Percentiles rank a stretch among this genome's conserved stretches.
These are phyloP conservation scores for Aurantiochytrium sp. DNA, from an alignment of 108 stramenopile genomes.

Conservation along the genomic window DNA sequence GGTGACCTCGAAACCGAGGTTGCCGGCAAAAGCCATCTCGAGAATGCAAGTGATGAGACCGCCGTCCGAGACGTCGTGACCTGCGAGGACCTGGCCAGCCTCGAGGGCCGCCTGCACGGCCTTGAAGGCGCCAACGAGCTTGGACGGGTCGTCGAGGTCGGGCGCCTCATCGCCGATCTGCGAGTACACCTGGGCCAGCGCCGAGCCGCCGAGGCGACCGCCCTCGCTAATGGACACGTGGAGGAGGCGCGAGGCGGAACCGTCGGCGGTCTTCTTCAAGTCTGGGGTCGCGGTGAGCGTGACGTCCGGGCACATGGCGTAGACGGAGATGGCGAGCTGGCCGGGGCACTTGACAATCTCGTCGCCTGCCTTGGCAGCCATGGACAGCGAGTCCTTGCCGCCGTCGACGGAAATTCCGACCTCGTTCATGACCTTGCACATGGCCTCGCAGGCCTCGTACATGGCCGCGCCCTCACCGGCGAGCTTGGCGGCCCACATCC, in stretches of 20 bases:
- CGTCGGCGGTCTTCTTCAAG: constrained; percentile 75
- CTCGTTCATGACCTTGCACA: constrained; percentile 76
- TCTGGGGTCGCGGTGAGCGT: constrained; percentile 92
- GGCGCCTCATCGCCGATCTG: constrained; percentile 87
- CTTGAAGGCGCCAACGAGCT: constrained; percentile 76
- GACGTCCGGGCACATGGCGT: constrained; percentile 87
- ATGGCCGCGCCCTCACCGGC: constrained; percentile 94
- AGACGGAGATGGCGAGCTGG: constrained; percentile 87
- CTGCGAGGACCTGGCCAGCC: constrained; percentile 68
- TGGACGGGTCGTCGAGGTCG: constrained; percentile 77
- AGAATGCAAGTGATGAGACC: constrained; percentile 78
- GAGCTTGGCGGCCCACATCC: constrained; percentile 99
- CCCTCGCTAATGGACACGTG: constrained; percentile 75
- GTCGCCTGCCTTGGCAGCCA: constrained; percentile 86
- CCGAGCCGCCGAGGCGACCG: constrained; percentile 81
- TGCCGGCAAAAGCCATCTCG: constrained; percentile 98
- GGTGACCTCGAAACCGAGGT: constrained; percentile 80
- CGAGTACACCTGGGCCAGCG: constrained; percentile 84
- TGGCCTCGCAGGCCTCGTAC: constrained; percentile 92
- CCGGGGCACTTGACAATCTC: constrained; percentile 96
- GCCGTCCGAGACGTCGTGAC: constrained; percentile 94
- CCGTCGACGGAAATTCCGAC: constrained; percentile 93
- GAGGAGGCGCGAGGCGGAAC: constrained; percentile 64
- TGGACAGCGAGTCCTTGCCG: constrained; percentile 97
- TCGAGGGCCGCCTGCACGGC: constrained; percentile 84